Evolutionary conservation across 1,139 yeast genomes (phyloP).

Genomic region (Hemisphaericaspora xylofermentans): DNA sequence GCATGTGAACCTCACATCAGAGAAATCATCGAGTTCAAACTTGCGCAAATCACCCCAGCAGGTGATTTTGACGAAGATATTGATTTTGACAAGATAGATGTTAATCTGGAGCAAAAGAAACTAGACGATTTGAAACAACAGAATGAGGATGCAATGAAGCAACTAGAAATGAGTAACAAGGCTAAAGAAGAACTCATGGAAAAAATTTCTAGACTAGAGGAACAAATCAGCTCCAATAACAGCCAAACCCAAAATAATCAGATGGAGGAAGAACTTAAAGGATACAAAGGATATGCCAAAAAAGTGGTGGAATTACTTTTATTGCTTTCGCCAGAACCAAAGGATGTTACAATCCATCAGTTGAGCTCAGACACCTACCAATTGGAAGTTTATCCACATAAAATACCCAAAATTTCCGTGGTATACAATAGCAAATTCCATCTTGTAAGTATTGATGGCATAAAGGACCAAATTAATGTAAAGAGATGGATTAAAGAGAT

Average conservation of each 20-base stretch:
- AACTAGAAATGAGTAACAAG: slow-evolving; percentile 11
- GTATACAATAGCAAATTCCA: neutral
- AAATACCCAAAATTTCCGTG: neutral
- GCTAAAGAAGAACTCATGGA: slow-evolving; percentile 5
- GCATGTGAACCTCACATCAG: slow-evolving; percentile 5
- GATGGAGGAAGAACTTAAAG: slow-evolving; percentile 17
- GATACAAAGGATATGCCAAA: slow-evolving; percentile 31
- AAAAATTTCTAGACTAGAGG: slow-evolving; percentile 6
- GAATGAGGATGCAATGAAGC: slow-evolving; percentile 5
- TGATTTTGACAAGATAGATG: neutral
- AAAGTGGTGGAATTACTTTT: slow-evolving; percentile 28
- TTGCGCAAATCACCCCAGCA: slow-evolving; percentile 1
- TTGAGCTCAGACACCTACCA: neutral
- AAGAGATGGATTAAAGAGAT: neutral
- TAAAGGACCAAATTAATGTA: neutral
- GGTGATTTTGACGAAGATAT: neutral
- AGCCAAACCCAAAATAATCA: slow-evolving; percentile 3
- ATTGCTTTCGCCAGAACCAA: slow-evolving; percentile 15
- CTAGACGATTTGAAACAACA: slow-evolving; percentile 6
- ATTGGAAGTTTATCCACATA: neutral
- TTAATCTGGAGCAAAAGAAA: slow-evolving; percentile 5
- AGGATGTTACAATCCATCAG: slow-evolving; percentile 5
- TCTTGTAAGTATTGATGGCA: neutral
- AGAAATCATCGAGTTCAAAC: neutral
- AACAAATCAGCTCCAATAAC: slow-evolving; percentile 2